Evolutionary conservation across 192 early-diverging fungal genomes (phyloP).

Genomic region (Linnemannia elongata): DNA sequence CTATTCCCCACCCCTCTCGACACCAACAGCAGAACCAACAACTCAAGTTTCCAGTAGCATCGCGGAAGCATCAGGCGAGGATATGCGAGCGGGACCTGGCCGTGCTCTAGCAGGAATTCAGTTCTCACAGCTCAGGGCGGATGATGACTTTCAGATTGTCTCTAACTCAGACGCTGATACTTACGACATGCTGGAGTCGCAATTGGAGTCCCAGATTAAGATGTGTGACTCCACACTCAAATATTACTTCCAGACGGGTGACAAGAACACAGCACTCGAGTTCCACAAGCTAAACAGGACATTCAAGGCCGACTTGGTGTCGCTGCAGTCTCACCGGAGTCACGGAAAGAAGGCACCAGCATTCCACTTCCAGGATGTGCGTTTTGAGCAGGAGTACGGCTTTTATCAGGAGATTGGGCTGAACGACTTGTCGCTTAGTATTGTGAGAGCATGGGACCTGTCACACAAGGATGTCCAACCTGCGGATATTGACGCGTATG

Average conservation of each 20-base stretch:
- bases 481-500: conserved; percentile 74
- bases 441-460: conserved; percentile 71
- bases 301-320: conserved; percentile 66
- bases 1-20: conserved; percentile 3
- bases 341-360: conserved; percentile 55
- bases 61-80: conserved; percentile 35
- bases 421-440: conserved; percentile 76
- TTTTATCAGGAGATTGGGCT: conserved; percentile 66
- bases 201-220: conserved; percentile 69
- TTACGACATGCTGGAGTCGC: conserved; percentile 59
- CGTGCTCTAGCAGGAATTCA: conserved; percentile 26
- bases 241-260: conserved; percentile 56
- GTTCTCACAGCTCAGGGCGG: conserved; percentile 29
- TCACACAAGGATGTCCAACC: conserved; percentile 64
- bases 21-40: conserved; percentile 47
- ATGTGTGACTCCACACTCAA: conserved; percentile 61
- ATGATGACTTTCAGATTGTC: conserved; percentile 52
- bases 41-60: conserved; percentile 46
- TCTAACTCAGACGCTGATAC: conserved; percentile 60
- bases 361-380: conserved; percentile 70
- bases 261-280: conserved; percentile 64
- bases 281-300: conserved; percentile 74
- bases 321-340: conserved; percentile 58
- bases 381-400: conserved; percentile 62
- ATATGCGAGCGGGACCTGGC: conserved; percentile 26